Evolutionary conservation across 768 basidiomycete genomes (phyloP).

Genomic region (Suillus fuscotomentosus): DNA sequence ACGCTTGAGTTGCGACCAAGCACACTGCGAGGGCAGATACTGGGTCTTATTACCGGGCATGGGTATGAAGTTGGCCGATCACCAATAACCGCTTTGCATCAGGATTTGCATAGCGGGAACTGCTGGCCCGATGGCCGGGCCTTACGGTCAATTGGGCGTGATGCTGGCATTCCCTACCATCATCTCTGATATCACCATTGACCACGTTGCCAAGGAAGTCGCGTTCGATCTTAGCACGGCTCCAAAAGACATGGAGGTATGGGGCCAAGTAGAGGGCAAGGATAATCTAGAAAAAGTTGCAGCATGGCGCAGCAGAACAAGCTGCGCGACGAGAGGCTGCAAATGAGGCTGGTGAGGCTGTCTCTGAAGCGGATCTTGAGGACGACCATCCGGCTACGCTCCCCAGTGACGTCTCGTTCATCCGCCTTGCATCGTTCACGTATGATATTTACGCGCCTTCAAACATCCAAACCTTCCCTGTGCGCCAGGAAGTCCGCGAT

Average conservation of each 20-base stretch:
- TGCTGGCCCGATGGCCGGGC: slow-evolving; percentile 93
- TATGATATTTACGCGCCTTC: slow-evolving; percentile 56
- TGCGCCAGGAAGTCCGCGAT: slow-evolving; percentile 60
- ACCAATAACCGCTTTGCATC: slow-evolving; percentile 85
- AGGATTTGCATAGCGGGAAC: slow-evolving; percentile 76
- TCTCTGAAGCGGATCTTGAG: slow-evolving; percentile 27
- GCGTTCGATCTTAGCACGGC: slow-evolving; percentile 80
- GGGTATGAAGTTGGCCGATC: slow-evolving; percentile 70
- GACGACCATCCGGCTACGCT: slow-evolving; percentile 48
- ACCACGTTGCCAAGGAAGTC: slow-evolving; percentile 83
- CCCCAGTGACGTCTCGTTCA: slow-evolving; percentile 43
- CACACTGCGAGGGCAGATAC: slow-evolving; percentile 45
- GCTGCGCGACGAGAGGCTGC: slow-evolving; percentile 31
- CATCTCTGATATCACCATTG: slow-evolving; percentile 72
- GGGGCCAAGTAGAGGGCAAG: slow-evolving; percentile 81
- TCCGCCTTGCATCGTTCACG: slow-evolving; percentile 67
- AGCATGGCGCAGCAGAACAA: slow-evolving; percentile 52
- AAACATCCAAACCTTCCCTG: slow-evolving; percentile 81
- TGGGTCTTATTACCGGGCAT: slow-evolving; percentile 59
- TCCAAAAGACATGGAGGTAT: slow-evolving; percentile 85
- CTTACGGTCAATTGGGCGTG: slow-evolving; percentile 80
- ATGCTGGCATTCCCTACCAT: slow-evolving; percentile 60
- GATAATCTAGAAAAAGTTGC: slow-evolving; percentile 65
- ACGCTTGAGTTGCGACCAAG: slow-evolving; percentile 67
- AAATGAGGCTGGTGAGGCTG: slow-evolving; percentile 32